phyloP scores from a whole-genome alignment of 2,329 filamentous ascomycete species.

The Claviceps lovelessii region DNA sequence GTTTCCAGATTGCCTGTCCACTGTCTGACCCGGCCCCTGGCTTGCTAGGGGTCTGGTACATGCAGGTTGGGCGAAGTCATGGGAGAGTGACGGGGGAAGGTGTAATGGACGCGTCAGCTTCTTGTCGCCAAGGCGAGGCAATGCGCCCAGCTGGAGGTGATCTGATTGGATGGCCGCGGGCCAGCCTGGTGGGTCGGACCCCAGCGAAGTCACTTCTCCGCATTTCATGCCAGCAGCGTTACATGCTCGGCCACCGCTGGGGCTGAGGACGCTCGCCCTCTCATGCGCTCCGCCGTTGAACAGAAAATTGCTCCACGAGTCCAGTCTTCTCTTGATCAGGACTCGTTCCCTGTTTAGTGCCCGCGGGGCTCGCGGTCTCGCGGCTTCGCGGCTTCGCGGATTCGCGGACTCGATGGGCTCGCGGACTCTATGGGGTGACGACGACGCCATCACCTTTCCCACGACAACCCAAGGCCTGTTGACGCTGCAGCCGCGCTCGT shows the following conservation, averaged over 20 bases:
- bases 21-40: not conserved
- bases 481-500: not conserved
- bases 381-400: too few relatives aligned
- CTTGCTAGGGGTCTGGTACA: not conserved
- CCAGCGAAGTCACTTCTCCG: not conserved
- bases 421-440: conserved; percentile 5
- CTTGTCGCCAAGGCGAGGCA: conserved; percentile 1
- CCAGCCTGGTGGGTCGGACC: not conserved
- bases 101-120: conserved; percentile 18
- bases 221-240: not conserved
- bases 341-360: not conserved
- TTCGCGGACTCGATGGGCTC: not conserved
- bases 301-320: not conserved
- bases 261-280: not conserved
- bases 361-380: not conserved
- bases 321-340: not conserved
- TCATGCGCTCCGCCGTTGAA: not conserved
- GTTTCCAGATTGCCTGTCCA: not conserved
- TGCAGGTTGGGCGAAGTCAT: not conserved
- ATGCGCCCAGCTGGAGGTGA: not conserved
- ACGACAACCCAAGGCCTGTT: not conserved
- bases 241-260: not conserved
- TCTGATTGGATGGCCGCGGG: not conserved
- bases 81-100: conserved; percentile 3
- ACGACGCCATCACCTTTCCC: conserved; percentile 2